Base-by-base conservation (phyloP, 306 rosid genomes). In the Chamaecrista fasciculata region DNA sequence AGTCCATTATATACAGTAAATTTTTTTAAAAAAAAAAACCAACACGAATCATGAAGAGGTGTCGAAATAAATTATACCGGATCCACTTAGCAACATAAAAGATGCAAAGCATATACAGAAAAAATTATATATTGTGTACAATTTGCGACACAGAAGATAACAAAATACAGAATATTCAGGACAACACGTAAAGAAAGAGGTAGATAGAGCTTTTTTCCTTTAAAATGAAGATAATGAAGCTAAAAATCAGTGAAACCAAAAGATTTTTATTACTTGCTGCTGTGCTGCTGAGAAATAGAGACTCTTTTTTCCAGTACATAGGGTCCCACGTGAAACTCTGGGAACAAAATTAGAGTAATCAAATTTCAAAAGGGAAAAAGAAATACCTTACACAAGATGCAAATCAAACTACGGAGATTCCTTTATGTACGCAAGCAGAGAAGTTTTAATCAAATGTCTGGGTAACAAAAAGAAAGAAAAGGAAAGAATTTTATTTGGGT, bases 291-390 rank as follows among this genome's bases (percentile, higher is more conserved):
- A 37, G 49, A 42, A 61, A 23, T n/a, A 12, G 4, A 36, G 36
- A 40, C 14, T 40, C 42, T 62, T 6, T 40, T 14, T 33, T n/a
- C n/a, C 51, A 8, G 52, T 7, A 21, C 18, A 31, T 12, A 11
- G 18, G 68, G 68, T 15, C 50, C 68, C 34, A 62, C 68, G 24
- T 5, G 36, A 62, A 40, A 12, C 37, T 40, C 51, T 40, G 23
- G 12, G 36, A 62, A 40, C 49, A 62, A 62, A 37, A 39, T 52
- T 57, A 57, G 14, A 56, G 23, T n/a, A 7, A 57, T 57, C 63
- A 31, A 29, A 31, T 7, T 57, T 29, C 11, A 28, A 8, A 0
- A 1, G 1, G 0, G 9, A 33, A 34, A 59, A 59, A 18, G 26
- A 59, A 34, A 59, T 10, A 59, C 36, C 28, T 62, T 11, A 34